These are phyloP conservation scores for Epithemia pelagica DNA, from an alignment of 108 stramenopile species.

Conservation along the genomic window DNA sequence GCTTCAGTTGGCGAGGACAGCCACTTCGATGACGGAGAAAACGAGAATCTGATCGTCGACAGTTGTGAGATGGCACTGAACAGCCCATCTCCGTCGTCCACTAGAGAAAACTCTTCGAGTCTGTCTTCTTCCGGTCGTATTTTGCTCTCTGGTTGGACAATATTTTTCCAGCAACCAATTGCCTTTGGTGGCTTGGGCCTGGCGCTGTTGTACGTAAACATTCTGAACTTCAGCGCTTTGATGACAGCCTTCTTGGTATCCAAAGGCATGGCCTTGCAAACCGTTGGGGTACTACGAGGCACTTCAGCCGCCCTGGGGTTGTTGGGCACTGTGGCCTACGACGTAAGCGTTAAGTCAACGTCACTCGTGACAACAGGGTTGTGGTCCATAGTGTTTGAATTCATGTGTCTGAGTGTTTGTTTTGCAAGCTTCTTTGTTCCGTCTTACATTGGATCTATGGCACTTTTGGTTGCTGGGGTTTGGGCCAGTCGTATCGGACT, in stretches of 20 bases:
- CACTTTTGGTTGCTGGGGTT: conserved; percentile 48
- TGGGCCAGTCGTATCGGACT: conserved; percentile 54
- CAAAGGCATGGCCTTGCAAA: conserved; percentile 37
- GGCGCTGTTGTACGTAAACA: conserved; percentile 48
- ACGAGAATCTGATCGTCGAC: background rate
- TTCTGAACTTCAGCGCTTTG: conserved; percentile 42
- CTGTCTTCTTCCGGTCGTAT: background rate
- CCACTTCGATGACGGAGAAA: background rate
- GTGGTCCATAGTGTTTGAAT: conserved; percentile 48
- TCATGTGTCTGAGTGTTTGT: conserved; percentile 26
- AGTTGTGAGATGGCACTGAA: background rate
- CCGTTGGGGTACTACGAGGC: conserved; percentile 50
- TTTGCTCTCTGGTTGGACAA: background rate
- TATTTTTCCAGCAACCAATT: conserved; percentile 7
- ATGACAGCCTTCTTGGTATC: conserved; percentile 61
- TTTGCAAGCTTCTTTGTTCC: conserved; percentile 9
- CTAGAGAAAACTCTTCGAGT: background rate
- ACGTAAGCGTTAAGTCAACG: conserved; percentile 17
- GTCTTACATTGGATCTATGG: background rate
- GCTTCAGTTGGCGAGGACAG: background rate
- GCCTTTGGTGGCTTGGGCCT: conserved; percentile 42
- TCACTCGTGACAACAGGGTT: conserved; percentile 37
- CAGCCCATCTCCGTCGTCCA: background rate
- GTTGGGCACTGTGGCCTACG: conserved; percentile 51
- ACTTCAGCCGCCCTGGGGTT: conserved; percentile 45